Base-by-base conservation (phyloP, 768 basidiomycete species). In the Boletus sp. region DNA sequence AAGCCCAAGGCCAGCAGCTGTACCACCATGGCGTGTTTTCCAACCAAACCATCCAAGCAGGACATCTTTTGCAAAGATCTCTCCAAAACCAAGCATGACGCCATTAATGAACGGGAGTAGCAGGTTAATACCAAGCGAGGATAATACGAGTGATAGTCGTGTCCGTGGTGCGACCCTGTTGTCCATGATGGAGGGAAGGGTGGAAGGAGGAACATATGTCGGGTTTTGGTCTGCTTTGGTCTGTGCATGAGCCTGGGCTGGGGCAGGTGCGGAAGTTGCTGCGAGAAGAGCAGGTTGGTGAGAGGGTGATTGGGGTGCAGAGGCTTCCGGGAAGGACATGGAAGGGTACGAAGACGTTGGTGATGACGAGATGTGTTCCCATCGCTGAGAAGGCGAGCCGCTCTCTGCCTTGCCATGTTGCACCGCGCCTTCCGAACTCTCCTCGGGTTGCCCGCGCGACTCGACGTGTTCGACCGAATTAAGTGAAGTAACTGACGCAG, bases 41-140 rank as follows among this genome's bases (percentile, higher is more conserved):
- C 76, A 79, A 35, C 78, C 78, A 39, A 79, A 66, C 78, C 78
- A 79, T 7, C 71, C 67, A 17, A 88, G 71, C 17, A 90, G 68
- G n/a, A 89, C 78, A 42, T 87, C 82, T 71, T 88, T 88, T 34
- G 88, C 93, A 66, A 94, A 93, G 47, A 96, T 88, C 71, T 96
- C 93, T 38, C 93, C 93, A 66, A 95, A 94, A n/a, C 93, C 93
- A 47, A 94, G 83, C 93, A 96, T 96, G 54, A 96, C 89, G 19
- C 93, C 93, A 59, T 95, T 96, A 9, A 96, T 80, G 70, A 96
- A 96, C 0, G 93, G 93, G 37, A 96, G 77, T 1, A 89, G 67
- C 57, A 96, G 68, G 68, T 96, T 95, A 67, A 96, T 89, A 27
- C 88, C 87, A 58, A 93, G 68, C 23, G 88, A 83, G 15, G 89